phyloP scores from a whole-genome alignment of 768 basidiomycete species.

The Tricholoma hemisulphureum region DNA sequence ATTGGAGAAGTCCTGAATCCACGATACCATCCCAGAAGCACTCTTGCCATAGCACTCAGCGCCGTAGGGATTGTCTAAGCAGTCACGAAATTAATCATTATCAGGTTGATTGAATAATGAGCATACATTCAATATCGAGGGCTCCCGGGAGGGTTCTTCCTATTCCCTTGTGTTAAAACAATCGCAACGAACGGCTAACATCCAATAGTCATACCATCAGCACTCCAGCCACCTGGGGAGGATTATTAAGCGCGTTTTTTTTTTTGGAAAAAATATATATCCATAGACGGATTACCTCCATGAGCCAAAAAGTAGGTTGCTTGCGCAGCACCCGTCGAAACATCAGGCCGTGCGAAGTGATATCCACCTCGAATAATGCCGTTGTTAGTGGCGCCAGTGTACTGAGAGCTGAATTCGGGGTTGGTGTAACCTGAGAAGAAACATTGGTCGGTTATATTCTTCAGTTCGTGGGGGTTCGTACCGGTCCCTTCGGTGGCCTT shows the following conservation, averaged over 20 bases:
- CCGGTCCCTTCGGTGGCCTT: slow-evolving; percentile 58
- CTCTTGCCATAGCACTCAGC: slow-evolving; percentile 55
- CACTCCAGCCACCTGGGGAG: slow-evolving; percentile 17
- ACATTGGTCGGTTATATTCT: neutral
- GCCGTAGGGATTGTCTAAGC: slow-evolving; percentile 50
- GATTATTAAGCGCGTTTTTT: neutral
- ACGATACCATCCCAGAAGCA: slow-evolving; percentile 55
- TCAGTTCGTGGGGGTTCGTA: neutral
- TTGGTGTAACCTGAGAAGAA: slow-evolving; percentile 33
- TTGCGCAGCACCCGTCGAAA: slow-evolving; percentile 54
- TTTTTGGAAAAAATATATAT: too few relatives aligned
- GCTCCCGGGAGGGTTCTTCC: slow-evolving; percentile 60
- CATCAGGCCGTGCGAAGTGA: slow-evolving; percentile 47
- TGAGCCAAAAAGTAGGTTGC: slow-evolving; percentile 57
- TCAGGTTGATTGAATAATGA: neutral
- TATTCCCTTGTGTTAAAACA: too few relatives aligned
- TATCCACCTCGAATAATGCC: slow-evolving; percentile 55
- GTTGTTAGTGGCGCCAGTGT: slow-evolving; percentile 53
- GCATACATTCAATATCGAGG: slow-evolving; percentile 60
- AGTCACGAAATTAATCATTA: too few relatives aligned
- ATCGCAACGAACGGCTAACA: neutral
- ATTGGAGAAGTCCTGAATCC: slow-evolving; percentile 61
- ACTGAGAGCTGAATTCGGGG: slow-evolving; percentile 48
- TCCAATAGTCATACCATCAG: slow-evolving; percentile 13
- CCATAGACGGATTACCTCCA: slow-evolving; percentile 38